These are phyloP conservation scores for Stagonosporopsis tanaceti DNA, from an alignment of 2,329 filamentous ascomycete genomes.

Conservation along the genomic window DNA sequence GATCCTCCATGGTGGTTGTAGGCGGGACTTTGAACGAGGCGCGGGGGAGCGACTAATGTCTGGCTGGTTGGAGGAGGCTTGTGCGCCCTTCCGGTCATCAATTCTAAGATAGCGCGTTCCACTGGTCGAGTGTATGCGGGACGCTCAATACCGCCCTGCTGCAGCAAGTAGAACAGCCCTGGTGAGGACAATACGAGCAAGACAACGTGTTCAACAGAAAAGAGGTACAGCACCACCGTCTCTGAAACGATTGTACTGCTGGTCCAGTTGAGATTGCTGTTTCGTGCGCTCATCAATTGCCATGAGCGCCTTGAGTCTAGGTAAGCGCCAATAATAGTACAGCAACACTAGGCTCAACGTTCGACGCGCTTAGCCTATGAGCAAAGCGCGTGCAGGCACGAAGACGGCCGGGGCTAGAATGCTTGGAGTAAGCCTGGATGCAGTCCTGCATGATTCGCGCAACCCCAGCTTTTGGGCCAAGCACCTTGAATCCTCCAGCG, in stretches of 20 bases:
- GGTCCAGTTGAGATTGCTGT: background rate
- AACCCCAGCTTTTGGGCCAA: slow-evolving; percentile 18
- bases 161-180: slow-evolving; percentile 13
- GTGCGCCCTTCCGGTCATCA: slow-evolving; percentile 17
- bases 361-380: slow-evolving; percentile 25
- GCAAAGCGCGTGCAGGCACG: slow-evolving; percentile 21
- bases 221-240: background rate
- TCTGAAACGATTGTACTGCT: background rate
- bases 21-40: slow-evolving; percentile 24
- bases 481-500: slow-evolving; percentile 3
- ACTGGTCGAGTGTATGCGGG: slow-evolving; percentile 10
- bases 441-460: slow-evolving; percentile 16
- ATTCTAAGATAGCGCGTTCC: slow-evolving; percentile 14
- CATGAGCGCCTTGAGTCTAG: slow-evolving; percentile 1
- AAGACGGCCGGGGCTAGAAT: slow-evolving; percentile 22
- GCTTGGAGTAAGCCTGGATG: slow-evolving; percentile 16
- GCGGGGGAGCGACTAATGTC: slow-evolving; percentile 37
- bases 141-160: slow-evolving; percentile 8
- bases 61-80: slow-evolving; percentile 25
- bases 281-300: background rate
- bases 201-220: background rate
- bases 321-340: slow-evolving; percentile 6
- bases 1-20: slow-evolving; percentile 45
- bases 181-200: background rate
- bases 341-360: background rate